These are phyloP conservation scores for Entomortierella parvispora DNA, from an alignment of 192 early-diverging fungal genomes.

Conservation along the genomic window DNA sequence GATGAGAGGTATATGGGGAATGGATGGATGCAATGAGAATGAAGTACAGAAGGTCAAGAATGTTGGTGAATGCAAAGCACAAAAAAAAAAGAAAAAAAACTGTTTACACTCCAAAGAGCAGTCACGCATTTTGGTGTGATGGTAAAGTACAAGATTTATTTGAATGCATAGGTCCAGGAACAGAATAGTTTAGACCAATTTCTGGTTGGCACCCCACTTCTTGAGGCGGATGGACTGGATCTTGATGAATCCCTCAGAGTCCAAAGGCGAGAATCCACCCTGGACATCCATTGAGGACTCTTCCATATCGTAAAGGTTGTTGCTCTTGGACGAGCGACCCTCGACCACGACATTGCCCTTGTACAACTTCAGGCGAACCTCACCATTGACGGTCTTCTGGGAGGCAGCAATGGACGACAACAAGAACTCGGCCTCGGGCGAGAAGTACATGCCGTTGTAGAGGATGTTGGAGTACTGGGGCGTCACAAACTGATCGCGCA, in stretches of 20 bases:
- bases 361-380: conserved; percentile 95
- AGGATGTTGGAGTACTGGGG: conserved; percentile 76
- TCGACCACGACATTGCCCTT: conserved; percentile 93
- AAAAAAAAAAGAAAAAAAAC: neutral
- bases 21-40: too few relatives aligned
- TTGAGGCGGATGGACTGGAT: conserved; percentile 95
- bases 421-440: conserved; percentile 93
- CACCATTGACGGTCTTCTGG: conserved; percentile 90
- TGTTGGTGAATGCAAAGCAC: neutral
- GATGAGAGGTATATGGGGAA: conserved; percentile 4
- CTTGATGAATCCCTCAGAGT: conserved; percentile 98
- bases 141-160: neutral
- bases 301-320: conserved; percentile 93
- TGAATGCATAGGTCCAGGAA: neutral
- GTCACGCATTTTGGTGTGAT: too few relatives aligned
- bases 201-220: conserved; percentile 70
- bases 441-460: conserved; percentile 98
- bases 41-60: neutral
- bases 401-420: conserved; percentile 82
- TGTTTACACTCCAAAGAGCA: neutral
- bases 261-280: conserved; percentile 90
- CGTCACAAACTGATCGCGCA: conserved; percentile 92
- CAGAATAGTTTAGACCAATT: conserved; percentile 45
- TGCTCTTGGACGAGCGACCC: conserved; percentile 84
- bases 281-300: conserved; percentile 96